A percentile compares a stretch with the other conserved stretches of the same genome.
Evolutionary conservation across 257 asterid genomes (phyloP).

Genomic region (Nicotiana tabacum): DNA sequence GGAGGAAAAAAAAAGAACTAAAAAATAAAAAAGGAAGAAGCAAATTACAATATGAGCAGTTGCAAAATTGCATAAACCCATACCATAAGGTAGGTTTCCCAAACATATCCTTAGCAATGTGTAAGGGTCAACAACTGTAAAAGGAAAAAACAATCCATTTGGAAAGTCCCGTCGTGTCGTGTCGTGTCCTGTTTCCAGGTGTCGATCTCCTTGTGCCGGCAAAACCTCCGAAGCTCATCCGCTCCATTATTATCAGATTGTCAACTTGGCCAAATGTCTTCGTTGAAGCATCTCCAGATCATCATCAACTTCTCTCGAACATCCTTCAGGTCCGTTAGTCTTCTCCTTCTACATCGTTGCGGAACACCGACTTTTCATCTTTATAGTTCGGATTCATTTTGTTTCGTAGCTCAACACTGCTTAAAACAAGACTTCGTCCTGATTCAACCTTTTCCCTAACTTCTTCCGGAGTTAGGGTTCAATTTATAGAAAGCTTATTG

Average conservation of each 20-base stretch:
- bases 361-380: background rate
- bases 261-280: background rate
- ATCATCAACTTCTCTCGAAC: background rate
- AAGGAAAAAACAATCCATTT: no score
- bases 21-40: no score
- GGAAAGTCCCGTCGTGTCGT: no score
- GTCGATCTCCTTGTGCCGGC: conserved; percentile 1
- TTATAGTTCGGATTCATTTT: background rate
- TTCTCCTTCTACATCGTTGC: background rate
- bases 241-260: background rate
- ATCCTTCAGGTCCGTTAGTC: conserved; percentile 1
- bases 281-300: background rate
- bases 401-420: background rate
- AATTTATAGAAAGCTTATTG: background rate
- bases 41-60: no score
- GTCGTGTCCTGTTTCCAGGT: background rate
- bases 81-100: no score
- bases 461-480: background rate
- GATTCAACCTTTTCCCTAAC: background rate
- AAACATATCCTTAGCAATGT: no score
- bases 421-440: background rate
- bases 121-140: no score
- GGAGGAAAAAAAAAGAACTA: no score
- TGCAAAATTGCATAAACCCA: no score
- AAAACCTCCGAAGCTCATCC: background rate